Evolutionary conservation across 2,329 filamentous ascomycete genomes (phyloP).

Genomic region (Clathrospora elynae): DNA sequence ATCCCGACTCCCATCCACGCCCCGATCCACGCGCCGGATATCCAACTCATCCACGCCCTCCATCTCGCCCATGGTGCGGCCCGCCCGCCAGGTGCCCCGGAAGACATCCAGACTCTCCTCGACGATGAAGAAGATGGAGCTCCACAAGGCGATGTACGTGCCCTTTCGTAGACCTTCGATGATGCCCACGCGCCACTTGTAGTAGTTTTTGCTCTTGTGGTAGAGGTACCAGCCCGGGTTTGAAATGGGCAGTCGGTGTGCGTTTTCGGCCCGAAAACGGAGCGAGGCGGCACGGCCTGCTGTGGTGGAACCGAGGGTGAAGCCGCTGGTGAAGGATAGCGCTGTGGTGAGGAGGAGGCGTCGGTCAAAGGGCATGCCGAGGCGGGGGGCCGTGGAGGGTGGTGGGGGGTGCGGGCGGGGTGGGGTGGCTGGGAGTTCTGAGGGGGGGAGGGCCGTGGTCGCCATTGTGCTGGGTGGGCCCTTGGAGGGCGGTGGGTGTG

Average conservation of each 20-base stretch:
- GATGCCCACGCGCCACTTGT: conserved; percentile 75
- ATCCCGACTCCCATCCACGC: conserved; percentile 59
- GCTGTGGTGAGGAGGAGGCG: conserved; percentile 69
- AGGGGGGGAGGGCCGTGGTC: conserved; percentile 1
- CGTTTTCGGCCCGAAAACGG: conserved; percentile 93
- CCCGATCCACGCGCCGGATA: conserved; percentile 32
- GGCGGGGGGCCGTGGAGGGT: conserved; percentile 46
- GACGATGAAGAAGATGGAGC: conserved; percentile 74
- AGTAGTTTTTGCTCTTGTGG: conserved; percentile 97
- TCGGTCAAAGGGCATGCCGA: conserved; percentile 67
- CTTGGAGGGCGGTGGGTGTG: too few relatives aligned
- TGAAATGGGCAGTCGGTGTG: conserved; percentile 84
- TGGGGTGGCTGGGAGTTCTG: conserved; percentile 7
- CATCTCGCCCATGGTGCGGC: conserved; percentile 48
- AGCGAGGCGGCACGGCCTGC: conserved; percentile 76
- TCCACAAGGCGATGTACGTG: conserved; percentile 71
- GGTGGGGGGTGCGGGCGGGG: conserved; percentile 9
- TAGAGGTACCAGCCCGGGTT: conserved; percentile 96
- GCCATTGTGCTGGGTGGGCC: too few relatives aligned
- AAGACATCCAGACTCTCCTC: conserved; percentile 85
- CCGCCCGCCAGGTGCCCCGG: conserved; percentile 51
- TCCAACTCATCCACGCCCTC: conserved; percentile 45
- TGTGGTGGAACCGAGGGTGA: conserved; percentile 71
- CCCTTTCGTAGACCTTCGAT: conserved; percentile 80
- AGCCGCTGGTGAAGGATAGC: conserved; percentile 70